Evolutionary conservation across 1,139 yeast genomes (phyloP).

Genomic region (Hyphopichia khmerensis): DNA sequence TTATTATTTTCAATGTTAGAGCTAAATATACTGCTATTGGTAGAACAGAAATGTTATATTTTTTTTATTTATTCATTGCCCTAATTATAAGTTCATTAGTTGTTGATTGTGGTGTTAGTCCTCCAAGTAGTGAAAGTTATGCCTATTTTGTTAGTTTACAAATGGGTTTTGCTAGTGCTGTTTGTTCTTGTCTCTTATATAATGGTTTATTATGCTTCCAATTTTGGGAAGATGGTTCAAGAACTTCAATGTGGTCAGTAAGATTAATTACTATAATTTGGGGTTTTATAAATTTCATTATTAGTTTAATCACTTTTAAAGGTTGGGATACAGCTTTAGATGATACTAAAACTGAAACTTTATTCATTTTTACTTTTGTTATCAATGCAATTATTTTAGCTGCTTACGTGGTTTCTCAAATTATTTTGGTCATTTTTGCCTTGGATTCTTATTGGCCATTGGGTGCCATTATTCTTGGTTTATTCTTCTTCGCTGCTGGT

Average conservation of each 20-base stretch:
- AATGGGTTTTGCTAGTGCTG: conserved; percentile 68
- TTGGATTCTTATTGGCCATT: conserved; percentile 83
- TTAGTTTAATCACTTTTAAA: conserved; percentile 71
- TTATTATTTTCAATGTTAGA: conserved; percentile 77
- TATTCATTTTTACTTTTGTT: conserved; percentile 70
- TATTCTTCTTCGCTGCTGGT: conserved; percentile 75
- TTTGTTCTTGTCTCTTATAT: conserved; percentile 64
- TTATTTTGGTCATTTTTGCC: conserved; percentile 65
- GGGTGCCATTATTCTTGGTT: conserved; percentile 72
- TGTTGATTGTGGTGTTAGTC: conserved; percentile 90
- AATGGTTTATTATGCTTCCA: conserved; percentile 84
- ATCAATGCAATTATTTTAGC: conserved; percentile 67
- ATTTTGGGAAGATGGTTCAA: conserved; percentile 91
- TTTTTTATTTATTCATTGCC: conserved; percentile 60
- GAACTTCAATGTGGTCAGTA: conserved; percentile 57
- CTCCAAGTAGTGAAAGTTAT: conserved; percentile 74
- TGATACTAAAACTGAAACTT: conserved; percentile 51
- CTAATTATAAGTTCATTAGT: conserved; percentile 65
- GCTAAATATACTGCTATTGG: conserved; percentile 94
- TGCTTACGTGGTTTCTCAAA: conserved; percentile 65
- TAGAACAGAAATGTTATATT: conserved; percentile 76
- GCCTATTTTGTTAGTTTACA: conserved; percentile 85
- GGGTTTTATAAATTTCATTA: conserved; percentile 64
- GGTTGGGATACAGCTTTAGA: conserved; percentile 54
- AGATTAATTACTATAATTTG: conserved; percentile 49